Conservation (phyloP, 1,284 basidiomycete genomes). For the Cystobasidium sp. region DNA sequence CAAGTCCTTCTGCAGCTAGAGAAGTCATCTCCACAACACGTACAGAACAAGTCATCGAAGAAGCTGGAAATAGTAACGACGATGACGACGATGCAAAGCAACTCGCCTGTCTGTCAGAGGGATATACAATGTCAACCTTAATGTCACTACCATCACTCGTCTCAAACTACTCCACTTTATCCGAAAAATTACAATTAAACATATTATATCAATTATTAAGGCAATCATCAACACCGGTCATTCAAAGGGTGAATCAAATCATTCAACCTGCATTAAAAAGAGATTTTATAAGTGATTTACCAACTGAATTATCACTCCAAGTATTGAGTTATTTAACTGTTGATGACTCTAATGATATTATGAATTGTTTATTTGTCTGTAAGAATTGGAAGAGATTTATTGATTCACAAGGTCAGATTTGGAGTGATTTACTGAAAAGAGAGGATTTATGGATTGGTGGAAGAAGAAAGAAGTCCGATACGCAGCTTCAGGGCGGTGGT, state of each 20-base stretch:
- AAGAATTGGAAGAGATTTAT: slow-evolving; percentile 79
- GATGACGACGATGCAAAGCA: slow-evolving; percentile 4
- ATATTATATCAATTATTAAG: slow-evolving; percentile 79
- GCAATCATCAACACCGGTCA: slow-evolving; percentile 78
- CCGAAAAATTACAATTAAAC: slow-evolving; percentile 76
- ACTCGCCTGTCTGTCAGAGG: slow-evolving; percentile 18
- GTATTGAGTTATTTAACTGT: slow-evolving; percentile 77
- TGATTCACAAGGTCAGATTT: slow-evolving; percentile 79
- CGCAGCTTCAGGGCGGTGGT: too few relatives aligned
- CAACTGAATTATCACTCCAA: slow-evolving; percentile 79
- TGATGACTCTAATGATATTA: slow-evolving; percentile 46
- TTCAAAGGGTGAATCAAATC: slow-evolving; percentile 79
- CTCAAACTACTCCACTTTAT: slow-evolving; percentile 71
- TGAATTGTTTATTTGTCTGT: slow-evolving; percentile 73
- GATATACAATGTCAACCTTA: slow-evolving; percentile 67
- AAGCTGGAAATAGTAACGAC: background rate
- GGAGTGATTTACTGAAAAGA: slow-evolving; percentile 75
- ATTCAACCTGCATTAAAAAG: slow-evolving; percentile 80
- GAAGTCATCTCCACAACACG: background rate
- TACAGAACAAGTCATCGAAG: slow-evolving; percentile 8
- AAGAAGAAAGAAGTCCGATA: background rate
- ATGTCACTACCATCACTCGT: slow-evolving; percentile 76
- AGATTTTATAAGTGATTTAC: slow-evolving; percentile 82
- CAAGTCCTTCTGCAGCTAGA: background rate
- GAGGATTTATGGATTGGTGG: slow-evolving; percentile 82